Conservation (phyloP, 768 basidiomycete species). For the Termitomyces sp. region DNA sequence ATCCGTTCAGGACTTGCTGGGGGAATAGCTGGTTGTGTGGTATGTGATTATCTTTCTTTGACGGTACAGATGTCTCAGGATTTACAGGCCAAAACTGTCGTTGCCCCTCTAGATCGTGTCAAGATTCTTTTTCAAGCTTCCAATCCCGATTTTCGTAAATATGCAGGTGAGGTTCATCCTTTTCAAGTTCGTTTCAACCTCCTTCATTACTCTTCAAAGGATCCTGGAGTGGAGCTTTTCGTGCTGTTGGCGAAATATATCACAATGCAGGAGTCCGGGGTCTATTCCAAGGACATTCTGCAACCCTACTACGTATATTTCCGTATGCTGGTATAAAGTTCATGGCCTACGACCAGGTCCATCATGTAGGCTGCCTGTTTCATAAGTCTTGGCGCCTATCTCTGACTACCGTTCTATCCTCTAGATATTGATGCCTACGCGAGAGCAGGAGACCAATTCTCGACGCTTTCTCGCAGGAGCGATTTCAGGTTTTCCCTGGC, state of each 20-base stretch:
- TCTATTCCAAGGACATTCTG: slow-evolving; percentile 93
- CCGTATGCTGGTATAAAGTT: slow-evolving; percentile 98
- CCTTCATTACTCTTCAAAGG: slow-evolving; percentile 43
- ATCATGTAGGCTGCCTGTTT: slow-evolving; percentile 46
- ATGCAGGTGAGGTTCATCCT: slow-evolving; percentile 65
- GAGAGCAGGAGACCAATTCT: slow-evolving; percentile 68
- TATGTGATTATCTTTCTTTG: slow-evolving; percentile 38
- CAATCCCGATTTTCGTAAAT: slow-evolving; percentile 91
- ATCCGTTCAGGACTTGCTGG: slow-evolving; percentile 88
- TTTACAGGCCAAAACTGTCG: slow-evolving; percentile 83
- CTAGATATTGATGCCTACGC: slow-evolving; percentile 85
- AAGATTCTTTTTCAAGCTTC: slow-evolving; percentile 99
- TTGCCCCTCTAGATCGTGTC: slow-evolving; percentile 95
- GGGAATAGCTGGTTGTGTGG: slow-evolving; percentile 90
- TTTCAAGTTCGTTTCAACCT: slow-evolving; percentile 1
- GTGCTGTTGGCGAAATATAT: slow-evolving; percentile 74
- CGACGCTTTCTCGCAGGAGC: slow-evolving; percentile 87
- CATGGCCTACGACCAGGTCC: slow-evolving; percentile 91
- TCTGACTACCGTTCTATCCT: background rate
- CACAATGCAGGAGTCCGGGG: slow-evolving; percentile 66
- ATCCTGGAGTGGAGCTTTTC: slow-evolving; percentile 80
- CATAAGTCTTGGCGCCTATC: background rate
- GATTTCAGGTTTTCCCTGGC: slow-evolving; percentile 60
- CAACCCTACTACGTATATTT: slow-evolving; percentile 90
- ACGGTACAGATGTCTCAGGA: background rate